These are phyloP conservation scores for Leccinum insolens DNA, from an alignment of 1,284 basidiomycete genomes.

Conservation along the genomic window DNA sequence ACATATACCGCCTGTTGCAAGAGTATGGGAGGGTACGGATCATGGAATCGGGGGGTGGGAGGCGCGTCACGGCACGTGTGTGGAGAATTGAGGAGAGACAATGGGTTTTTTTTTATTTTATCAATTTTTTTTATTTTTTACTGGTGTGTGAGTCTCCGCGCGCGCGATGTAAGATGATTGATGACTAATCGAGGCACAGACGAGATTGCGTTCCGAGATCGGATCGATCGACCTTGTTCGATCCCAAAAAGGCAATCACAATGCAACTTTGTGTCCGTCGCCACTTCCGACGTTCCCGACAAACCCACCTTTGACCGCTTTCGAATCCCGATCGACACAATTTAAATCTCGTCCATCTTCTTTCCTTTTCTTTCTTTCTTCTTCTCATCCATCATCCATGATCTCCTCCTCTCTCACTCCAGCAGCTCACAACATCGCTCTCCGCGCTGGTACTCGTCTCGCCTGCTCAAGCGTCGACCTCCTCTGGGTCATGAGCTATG, in stretches of 20 bases:
- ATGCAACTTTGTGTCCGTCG: constrained; percentile 14
- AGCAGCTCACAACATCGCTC: constrained; percentile 22
- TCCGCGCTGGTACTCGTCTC: constrained; percentile 26
- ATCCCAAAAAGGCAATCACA: constrained; percentile 27
- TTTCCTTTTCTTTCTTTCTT: neutral
- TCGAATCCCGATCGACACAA: constrained; percentile 26
- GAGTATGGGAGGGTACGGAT: constrained; percentile 47
- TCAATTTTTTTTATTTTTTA: neutral
- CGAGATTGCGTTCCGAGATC: constrained; percentile 26
- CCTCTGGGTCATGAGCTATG: constrained; percentile 62
- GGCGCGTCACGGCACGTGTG: constrained; percentile 55
- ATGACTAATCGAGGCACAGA: neutral
- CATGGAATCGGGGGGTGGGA: constrained; percentile 45
- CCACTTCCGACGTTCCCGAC: neutral
- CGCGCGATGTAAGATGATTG: too few species aligned
- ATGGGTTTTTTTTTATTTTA: neutral
- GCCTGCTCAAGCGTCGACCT: constrained; percentile 49
- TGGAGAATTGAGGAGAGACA: constrained; percentile 33
- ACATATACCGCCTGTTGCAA: constrained; percentile 69
- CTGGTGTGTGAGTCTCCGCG: too few species aligned
- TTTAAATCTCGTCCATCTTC: constrained; percentile 24
- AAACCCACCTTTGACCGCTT: constrained; percentile 13
- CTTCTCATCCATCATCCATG: neutral
- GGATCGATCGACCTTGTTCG: constrained; percentile 30
- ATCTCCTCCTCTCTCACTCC: constrained; percentile 16